phyloP scores from a whole-genome alignment of 2,329 filamentous ascomycete species.

The Juglanconis oblonga region DNA sequence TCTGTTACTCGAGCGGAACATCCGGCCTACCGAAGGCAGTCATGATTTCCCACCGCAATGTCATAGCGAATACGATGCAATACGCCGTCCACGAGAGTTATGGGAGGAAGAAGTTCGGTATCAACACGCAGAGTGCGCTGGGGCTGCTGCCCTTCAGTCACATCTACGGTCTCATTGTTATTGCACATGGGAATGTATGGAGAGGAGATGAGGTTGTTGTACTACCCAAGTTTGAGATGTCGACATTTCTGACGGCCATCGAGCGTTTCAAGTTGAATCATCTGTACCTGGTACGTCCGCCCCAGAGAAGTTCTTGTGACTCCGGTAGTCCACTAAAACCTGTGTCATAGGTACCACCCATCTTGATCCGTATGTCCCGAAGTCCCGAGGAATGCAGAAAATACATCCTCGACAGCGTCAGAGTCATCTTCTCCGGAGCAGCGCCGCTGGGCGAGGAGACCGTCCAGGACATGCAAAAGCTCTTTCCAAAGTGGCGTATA shows the following conservation, averaged over 20 bases:
- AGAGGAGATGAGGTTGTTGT: conserved; percentile 71
- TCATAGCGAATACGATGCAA: conserved; percentile 74
- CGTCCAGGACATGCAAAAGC: conserved; percentile 56
- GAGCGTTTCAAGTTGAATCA: conserved; percentile 64
- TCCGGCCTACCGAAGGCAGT: conserved; percentile 83
- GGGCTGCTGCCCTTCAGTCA: conserved; percentile 79
- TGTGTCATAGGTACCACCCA: conserved; percentile 66
- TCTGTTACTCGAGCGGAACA: conserved; percentile 79
- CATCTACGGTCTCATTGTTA: conserved; percentile 74
- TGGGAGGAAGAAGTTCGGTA: conserved; percentile 32
- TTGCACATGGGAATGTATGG: conserved; percentile 62
- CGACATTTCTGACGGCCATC: conserved; percentile 58
- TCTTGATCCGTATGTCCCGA: conserved; percentile 74
- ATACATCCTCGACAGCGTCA: conserved; percentile 70
- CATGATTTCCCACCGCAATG: conserved; percentile 76
- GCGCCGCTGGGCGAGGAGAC: conserved; percentile 76
- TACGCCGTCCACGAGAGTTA: conserved; percentile 43
- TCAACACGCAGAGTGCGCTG: conserved; percentile 48
- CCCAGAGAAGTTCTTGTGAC: background rate
- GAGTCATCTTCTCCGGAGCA: conserved; percentile 68
- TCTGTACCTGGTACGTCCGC: conserved; percentile 57
- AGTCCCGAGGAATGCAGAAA: conserved; percentile 58
- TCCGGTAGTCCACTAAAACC: background rate
- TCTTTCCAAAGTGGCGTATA: conserved; percentile 62
- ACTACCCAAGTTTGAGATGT: conserved; percentile 70